phyloP scores from a whole-genome alignment of 805 yeast genomes.

The Vanderwaltozyma yarrowii region DNA sequence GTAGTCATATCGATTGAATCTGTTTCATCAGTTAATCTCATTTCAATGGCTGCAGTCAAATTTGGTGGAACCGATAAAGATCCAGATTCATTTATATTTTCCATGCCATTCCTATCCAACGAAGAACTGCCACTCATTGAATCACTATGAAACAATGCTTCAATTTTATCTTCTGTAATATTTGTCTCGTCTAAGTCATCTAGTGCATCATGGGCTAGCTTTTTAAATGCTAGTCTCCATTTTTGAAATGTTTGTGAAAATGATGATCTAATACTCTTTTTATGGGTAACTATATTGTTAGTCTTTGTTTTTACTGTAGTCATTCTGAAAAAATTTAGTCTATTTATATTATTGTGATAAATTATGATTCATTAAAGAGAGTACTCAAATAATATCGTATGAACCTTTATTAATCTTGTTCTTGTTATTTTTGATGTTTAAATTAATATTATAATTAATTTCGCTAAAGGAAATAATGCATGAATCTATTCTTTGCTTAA shows the following conservation, averaged over 20 bases:
- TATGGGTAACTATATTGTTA: neutral
- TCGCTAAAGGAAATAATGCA: no score
- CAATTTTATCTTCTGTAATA: constrained; percentile 15
- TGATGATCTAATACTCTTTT: constrained; percentile 2
- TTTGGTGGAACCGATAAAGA: neutral
- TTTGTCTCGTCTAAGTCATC: constrained; percentile 10
- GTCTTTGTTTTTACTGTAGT: neutral
- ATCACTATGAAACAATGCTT: constrained; percentile 12
- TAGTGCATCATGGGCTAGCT: constrained; percentile 15
- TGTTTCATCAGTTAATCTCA: constrained; percentile 19
- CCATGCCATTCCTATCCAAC: no score
- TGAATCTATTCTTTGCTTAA: no score
- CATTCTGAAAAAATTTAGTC: no score
- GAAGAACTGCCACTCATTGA: neutral
- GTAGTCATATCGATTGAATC: constrained; percentile 4
- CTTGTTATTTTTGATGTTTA: constrained; percentile 1
- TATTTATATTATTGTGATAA: no score
- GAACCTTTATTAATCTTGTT: no score
- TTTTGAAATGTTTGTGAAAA: constrained; percentile 12
- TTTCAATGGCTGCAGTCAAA: constrained; percentile 8
- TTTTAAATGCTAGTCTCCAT: constrained; percentile 16
- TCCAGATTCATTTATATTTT: neutral
- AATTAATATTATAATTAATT: no score
- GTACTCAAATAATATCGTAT: no score
- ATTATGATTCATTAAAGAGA: no score